phyloP scores from a whole-genome alignment of 1,139 yeast genomes.

The Magnusiomyces clavatus region DNA sequence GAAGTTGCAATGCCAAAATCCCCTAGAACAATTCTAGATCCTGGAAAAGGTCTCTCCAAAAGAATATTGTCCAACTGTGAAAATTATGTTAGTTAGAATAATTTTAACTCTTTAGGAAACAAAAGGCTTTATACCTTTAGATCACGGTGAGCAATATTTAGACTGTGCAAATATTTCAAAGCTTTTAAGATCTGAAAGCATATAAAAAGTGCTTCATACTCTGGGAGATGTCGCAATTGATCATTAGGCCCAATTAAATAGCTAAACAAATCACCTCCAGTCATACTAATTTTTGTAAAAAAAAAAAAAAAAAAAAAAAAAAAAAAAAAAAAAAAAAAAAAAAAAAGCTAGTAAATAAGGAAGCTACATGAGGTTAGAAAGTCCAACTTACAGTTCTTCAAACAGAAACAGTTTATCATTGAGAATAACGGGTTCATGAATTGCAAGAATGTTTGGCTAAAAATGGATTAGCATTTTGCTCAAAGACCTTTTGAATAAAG shows the following conservation, averaged over 20 bases:
- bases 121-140: slow-evolving; percentile 31
- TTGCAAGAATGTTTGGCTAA: slow-evolving; percentile 23
- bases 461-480: neutral
- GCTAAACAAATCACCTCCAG: slow-evolving; percentile 63
- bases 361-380: neutral
- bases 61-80: slow-evolving; percentile 48
- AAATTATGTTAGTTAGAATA: neutral
- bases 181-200: slow-evolving; percentile 50
- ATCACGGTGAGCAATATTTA: slow-evolving; percentile 48
- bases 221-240: slow-evolving; percentile 39
- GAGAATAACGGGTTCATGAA: slow-evolving; percentile 16
- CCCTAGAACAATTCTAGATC: slow-evolving; percentile 46
- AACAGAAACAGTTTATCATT: slow-evolving; percentile 12
- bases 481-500: neutral
- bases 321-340: neutral
- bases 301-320: neutral
- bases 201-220: slow-evolving; percentile 47
- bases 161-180: slow-evolving; percentile 43
- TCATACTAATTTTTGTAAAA: slow-evolving; percentile 22
- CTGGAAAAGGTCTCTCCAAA: slow-evolving; percentile 44
- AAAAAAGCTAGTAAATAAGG: neutral
- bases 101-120: neutral
- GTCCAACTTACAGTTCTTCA: slow-evolving; percentile 21
- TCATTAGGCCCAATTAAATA: slow-evolving; percentile 42
- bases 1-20: slow-evolving; percentile 62